Percentiles rank a stretch among this genome's conserved stretches.
These are phyloP conservation scores for Colletotrichum destructivum DNA, from an alignment of 2,329 filamentous ascomycete species.

Conservation along the genomic window DNA sequence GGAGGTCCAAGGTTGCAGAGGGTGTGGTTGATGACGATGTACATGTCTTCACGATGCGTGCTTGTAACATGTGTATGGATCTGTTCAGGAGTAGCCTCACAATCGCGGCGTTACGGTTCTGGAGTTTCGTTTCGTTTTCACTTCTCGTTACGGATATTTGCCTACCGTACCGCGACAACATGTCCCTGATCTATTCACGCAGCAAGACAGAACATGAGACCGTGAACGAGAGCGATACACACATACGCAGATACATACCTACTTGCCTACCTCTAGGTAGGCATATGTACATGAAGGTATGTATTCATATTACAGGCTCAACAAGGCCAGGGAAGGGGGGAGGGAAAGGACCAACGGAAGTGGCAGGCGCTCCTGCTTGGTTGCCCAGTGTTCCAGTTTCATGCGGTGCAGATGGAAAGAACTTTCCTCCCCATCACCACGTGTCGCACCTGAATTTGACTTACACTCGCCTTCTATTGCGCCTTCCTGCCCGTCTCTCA, in stretches of 20 bases:
- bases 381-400: no score
- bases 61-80: background rate
- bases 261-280: no score
- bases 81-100: background rate
- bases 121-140: background rate
- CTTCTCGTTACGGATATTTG: background rate
- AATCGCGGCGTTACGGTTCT: background rate
- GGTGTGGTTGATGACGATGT: background rate
- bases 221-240: background rate
- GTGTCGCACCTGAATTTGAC: no score
- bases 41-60: background rate
- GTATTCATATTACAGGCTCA: background rate
- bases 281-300: no score
- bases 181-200: background rate
- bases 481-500: background rate
- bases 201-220: background rate
- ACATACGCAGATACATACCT: no score
- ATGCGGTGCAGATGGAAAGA: no score
- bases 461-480: background rate
- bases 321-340: background rate
- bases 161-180: background rate
- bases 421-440: background rate
- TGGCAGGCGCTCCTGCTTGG: background rate
- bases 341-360: no score
- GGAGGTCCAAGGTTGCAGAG: background rate